A percentile compares a stretch with the other conserved stretches of the same genome.
Evolutionary conservation across 148 eudicot species (phyloP).

Genomic region (Polygonum maritimum): DNA sequence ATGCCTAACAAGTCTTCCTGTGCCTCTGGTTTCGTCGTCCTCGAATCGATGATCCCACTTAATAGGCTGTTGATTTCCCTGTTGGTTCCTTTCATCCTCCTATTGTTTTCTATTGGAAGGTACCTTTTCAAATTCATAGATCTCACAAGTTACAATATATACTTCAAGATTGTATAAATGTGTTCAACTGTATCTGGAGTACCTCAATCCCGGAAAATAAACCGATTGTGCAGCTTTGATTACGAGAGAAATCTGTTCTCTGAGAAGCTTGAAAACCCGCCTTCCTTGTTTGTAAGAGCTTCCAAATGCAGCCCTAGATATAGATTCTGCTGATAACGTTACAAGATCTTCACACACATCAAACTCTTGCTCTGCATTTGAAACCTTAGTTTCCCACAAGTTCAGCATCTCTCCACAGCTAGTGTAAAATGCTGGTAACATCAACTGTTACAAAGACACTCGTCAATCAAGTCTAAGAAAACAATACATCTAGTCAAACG

Average conservation of each 20-base stretch:
- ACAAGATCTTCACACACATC: constrained; percentile 30
- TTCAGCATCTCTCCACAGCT: constrained; percentile 21
- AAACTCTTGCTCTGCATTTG: constrained; percentile 21
- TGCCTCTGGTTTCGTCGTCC: constrained; percentile 11
- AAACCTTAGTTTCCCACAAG: constrained; percentile 27
- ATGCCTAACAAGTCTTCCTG: constrained; percentile 24
- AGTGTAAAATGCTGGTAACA: constrained; percentile 27
- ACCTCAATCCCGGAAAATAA: constrained; percentile 37
- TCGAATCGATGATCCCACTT: constrained; percentile 18
- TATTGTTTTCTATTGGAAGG: constrained; percentile 18
- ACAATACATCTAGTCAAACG: no score
- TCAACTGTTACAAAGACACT: constrained; percentile 14
- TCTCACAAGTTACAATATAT: neutral
- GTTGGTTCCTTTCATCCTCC: constrained; percentile 13
- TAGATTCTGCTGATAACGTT: constrained; percentile 24
- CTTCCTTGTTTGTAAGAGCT: constrained; percentile 32
- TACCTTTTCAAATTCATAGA: constrained; percentile 10
- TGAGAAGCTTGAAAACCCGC: constrained; percentile 26
- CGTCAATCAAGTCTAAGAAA: no score
- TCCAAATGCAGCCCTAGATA: constrained; percentile 41
- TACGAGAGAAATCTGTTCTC: constrained; percentile 14
- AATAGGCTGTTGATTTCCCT: constrained; percentile 8
- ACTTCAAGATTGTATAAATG: neutral
- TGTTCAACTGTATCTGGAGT: neutral
- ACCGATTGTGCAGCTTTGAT: neutral